Percentiles rank a stretch among this genome's conserved stretches.
Conservation (phyloP, 306 rosid genomes). For the Lathyrus tuberosus region DNA sequence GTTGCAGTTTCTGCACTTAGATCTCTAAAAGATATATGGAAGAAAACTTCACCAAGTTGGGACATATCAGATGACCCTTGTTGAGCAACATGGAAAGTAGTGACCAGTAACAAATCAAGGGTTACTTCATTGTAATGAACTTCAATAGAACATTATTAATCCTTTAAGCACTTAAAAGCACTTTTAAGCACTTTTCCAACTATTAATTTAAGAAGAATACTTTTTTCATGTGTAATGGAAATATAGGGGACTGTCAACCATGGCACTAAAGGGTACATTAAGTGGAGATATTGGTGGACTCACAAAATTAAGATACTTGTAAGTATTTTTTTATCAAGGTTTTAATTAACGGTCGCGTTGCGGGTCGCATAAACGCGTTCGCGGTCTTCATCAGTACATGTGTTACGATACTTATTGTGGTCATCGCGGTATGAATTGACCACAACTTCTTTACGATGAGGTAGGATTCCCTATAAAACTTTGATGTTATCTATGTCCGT, state of each 20-base stretch:
- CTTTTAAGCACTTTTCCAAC: not conserved
- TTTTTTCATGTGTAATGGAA: slow-evolving; percentile 8
- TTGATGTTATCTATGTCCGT: no score
- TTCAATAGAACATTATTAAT: slow-evolving; percentile 11
- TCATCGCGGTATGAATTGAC: no score
- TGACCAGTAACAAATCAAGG: slow-evolving; percentile 70
- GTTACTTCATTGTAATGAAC: slow-evolving; percentile 77
- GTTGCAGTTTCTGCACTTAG: slow-evolving; percentile 64
- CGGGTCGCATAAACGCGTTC: no score
- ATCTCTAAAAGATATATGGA: slow-evolving; percentile 65
- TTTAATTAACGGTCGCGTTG: no score
- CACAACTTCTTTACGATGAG: no score
- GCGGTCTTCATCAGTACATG: no score
- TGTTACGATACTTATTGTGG: no score
- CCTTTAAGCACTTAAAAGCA: not conserved
- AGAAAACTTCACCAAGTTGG: slow-evolving; percentile 85
- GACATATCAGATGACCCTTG: slow-evolving; percentile 72
- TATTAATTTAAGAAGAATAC: slow-evolving; percentile 6
- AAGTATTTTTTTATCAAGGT: slow-evolving; percentile 38
- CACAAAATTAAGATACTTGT: slow-evolving; percentile 71
- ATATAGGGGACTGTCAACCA: slow-evolving; percentile 68
- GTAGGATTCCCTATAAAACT: no score
- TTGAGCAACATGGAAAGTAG: slow-evolving; percentile 85
- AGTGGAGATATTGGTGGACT: slow-evolving; percentile 70
- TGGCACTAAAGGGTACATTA: slow-evolving; percentile 70